Evolutionary conservation across 345 rosid species (phyloP), one percentile per base, ranked within the genome.

Genomic region (Pistacia integerrima): DNA sequence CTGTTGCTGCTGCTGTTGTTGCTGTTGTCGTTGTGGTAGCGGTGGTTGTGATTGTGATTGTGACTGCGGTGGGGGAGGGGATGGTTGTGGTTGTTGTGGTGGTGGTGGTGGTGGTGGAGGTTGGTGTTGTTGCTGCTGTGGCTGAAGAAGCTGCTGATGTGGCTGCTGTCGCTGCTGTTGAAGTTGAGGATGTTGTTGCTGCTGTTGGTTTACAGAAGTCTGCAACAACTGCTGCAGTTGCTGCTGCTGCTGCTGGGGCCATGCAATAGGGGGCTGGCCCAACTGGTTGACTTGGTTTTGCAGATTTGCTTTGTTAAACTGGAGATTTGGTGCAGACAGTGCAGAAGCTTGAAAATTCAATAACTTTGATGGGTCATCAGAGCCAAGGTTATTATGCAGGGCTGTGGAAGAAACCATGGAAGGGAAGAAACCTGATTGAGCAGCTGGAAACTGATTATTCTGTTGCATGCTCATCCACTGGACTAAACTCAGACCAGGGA

Each of bases 381-480:
- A 65, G 55, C 85, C 51, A 11, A 91, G 82, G 71, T 82, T 90
- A 85, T 81, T 88, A 52, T 88, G 94, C 82, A 91, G 28, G 44
- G 85, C 86, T 72, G 80, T 80, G 46, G 90, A 81, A 33, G 91
- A 82, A 76, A 84, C 80, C 82, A 82, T 78, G 5, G 97, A 78
- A 6, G 94, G 95, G 73, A 91, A 80, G 74, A 79, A 77, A 81
- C 93, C 93, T 20, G 88, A 76, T 70, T 89, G 95, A 77, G 92
- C 79, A 72, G 85, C 84, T 75, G 88, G 87, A 72, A 89, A 85
- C 81, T 87, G 96, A 85, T 90, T 88, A 75, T 84, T 92, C 79
- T 93, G 99, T 77, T 95, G 99, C 99, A 95, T 93, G 83, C 91
- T 93, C 99, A 95, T 95, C 99, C 99, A 95, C 81, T 93, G 99